Evolutionary conservation across 768 basidiomycete species (phyloP).

Genomic region (Tylopilus subfusipes): DNA sequence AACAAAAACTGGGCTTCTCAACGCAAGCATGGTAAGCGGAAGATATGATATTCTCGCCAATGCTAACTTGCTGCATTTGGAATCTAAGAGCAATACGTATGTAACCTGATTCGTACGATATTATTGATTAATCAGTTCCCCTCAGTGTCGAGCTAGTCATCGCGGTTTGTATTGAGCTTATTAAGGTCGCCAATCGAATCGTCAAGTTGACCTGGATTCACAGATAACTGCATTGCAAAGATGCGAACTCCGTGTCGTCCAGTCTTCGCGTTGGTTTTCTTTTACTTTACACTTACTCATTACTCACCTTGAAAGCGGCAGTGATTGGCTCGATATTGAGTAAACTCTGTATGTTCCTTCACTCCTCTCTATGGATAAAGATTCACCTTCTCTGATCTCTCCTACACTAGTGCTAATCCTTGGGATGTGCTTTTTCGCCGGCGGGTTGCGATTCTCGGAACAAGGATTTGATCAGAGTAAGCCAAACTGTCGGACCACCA

Average conservation of each 20-base stretch:
- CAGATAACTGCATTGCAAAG: constrained; percentile 73
- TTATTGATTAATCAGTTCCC: background rate
- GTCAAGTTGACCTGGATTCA: background rate
- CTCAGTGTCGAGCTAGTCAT: constrained; percentile 63
- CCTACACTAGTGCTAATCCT: constrained; percentile 61
- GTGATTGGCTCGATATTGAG: constrained; percentile 83
- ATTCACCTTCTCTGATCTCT: constrained; percentile 7
- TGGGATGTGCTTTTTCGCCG: constrained; percentile 90
- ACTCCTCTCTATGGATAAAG: background rate
- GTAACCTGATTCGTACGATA: constrained; percentile 23
- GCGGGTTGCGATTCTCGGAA: constrained; percentile 72
- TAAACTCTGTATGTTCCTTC: constrained; percentile 53
- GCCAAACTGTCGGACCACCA: constrained; percentile 23
- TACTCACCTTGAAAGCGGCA: constrained; percentile 26
- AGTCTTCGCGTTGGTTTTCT: constrained; percentile 61
- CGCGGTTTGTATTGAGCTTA: constrained; percentile 48
- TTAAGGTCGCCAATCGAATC: background rate
- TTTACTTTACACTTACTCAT: background rate
- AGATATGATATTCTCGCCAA: background rate
- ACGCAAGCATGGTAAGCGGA: constrained; percentile 67
- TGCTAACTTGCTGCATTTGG: constrained; percentile 4
- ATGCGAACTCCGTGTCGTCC: constrained; percentile 80
- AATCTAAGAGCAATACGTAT: constrained; percentile 61
- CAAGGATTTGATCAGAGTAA: constrained; percentile 74
- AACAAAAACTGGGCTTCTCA: constrained; percentile 71